These are phyloP conservation scores for Cryptomeria japonica DNA, from an alignment of 75 land plant species.

Conservation along the genomic window DNA sequence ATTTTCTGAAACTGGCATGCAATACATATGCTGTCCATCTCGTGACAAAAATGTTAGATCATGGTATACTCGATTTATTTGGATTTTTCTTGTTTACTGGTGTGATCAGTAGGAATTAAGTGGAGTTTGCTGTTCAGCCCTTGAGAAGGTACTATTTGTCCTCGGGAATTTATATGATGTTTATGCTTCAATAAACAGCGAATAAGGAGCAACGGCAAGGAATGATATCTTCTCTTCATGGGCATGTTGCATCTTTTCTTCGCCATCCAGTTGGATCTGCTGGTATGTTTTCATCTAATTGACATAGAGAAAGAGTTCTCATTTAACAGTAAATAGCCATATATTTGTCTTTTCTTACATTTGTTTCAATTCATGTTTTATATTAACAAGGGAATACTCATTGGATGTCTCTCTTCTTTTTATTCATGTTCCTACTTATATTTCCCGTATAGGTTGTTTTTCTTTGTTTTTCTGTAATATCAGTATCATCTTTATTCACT, in stretches of 20 bases:
- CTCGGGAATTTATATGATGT: neutral
- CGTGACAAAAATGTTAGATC: constrained; percentile 86
- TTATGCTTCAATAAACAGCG: constrained; percentile 39
- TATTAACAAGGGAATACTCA: neutral
- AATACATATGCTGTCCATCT: constrained; percentile 93
- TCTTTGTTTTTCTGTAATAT: neutral
- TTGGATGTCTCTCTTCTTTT: neutral
- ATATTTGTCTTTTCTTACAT: neutral
- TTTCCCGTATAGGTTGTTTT: neutral
- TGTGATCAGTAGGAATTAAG: neutral
- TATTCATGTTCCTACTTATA: neutral
- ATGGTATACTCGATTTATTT: constrained; percentile 49
- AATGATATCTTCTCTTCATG: constrained; percentile 84
- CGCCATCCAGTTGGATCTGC: constrained; percentile 93
- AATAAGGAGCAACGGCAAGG: constrained; percentile 81
- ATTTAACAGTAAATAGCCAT: neutral
- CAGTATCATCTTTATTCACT: neutral
- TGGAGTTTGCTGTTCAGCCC: neutral
- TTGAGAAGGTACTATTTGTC: neutral
- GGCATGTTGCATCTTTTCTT: constrained; percentile 93
- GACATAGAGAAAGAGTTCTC: neutral
- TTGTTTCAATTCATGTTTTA: neutral
- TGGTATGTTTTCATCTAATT: constrained; percentile 46
- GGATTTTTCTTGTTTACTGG: neutral
- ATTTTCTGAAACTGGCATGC: constrained; percentile 69